Base-by-base conservation (phyloP, 768 basidiomycete species). In the Collybiopsis luxurians region DNA sequence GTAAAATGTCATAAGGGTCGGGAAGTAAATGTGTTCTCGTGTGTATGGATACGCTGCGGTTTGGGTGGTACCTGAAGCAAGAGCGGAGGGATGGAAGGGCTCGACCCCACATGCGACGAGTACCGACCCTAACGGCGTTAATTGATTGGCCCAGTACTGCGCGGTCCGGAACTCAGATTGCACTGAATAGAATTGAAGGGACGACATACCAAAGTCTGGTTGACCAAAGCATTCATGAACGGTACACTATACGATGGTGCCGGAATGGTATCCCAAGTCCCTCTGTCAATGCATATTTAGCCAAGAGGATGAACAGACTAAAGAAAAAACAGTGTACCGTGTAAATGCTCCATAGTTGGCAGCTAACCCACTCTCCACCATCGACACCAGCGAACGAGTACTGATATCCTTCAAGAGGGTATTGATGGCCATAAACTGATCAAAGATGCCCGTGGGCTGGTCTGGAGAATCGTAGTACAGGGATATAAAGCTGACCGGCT, bases 21-120 rank as follows among this genome's bases (percentile, higher is more conserved):
- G 80, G 11, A 73, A 71, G 58, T 77, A 71, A 21, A 19, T 13
- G 5, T 34, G 31, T 34, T 34, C 53, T 53, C 0, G 62, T 49
- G 51, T 80, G 77, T 24, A 66, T 66, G 13, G 75, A 75, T 1
- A 80, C 65, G 75, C 83, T 4, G 83, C 83, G 21, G 79, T 73
- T 0, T 67, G 56, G 11, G 64, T 65, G 34, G 67, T 53, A 28
- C 64, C 74, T 57, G 77, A 75, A 4, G 67, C 67, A 59, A 76
- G 75, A 51, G 77, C 53, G 46, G 62, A 55, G 3, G 70, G 56
- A 17, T 75, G 62, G 64, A 77, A 67, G 0, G 74, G 74, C 50
- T 79, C 74, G 31, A 75, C 69, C 28, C 67, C 69, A 48, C 76
- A 73, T 31, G 70, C 66, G 56, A 74, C 56, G 45, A 73, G 65